Percentiles rank a stretch among this genome's conserved stretches.
These are phyloP conservation scores for Oleoguttula mirabilis DNA, from an alignment of 495 filamentous ascomycete genomes.

Conservation along the genomic window DNA sequence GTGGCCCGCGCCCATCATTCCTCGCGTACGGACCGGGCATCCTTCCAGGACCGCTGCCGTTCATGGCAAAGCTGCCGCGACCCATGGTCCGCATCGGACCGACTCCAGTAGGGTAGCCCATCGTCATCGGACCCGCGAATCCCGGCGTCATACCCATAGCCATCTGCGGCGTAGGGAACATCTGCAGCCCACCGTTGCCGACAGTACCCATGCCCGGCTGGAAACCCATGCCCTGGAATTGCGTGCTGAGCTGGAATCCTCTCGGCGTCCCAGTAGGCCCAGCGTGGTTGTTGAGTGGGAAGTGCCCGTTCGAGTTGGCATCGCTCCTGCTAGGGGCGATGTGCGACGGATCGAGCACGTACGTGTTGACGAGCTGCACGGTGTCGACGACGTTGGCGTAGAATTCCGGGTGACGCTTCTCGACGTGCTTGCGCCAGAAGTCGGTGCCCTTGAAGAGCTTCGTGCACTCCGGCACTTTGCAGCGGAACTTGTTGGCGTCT, in stretches of 20 bases:
- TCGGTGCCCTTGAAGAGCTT: slow-evolving; percentile 95
- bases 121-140: slow-evolving; percentile 26
- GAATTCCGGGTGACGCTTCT: slow-evolving; percentile 91
- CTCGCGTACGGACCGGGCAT: slow-evolving; percentile 42
- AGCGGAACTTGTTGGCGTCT: slow-evolving; percentile 90
- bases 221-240: slow-evolving; percentile 26
- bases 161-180: slow-evolving; percentile 34
- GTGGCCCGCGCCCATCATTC: slow-evolving; percentile 32
- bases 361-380: slow-evolving; percentile 81
- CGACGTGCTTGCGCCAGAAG: slow-evolving; percentile 96
- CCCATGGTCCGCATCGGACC: slow-evolving; percentile 50
- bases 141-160: slow-evolving; percentile 27
- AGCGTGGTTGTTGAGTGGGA: slow-evolving; percentile 59
- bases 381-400: slow-evolving; percentile 65
- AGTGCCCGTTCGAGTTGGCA: slow-evolving; percentile 95
- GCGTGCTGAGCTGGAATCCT: slow-evolving; percentile 76
- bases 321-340: slow-evolving; percentile 86
- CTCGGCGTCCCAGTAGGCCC: slow-evolving; percentile 74
- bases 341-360: slow-evolving; percentile 84
- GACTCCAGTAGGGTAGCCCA: slow-evolving; percentile 36
- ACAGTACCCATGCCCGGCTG: slow-evolving; percentile 21
- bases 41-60: slow-evolving; percentile 22
- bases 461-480: slow-evolving; percentile 87
- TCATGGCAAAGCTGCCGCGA: slow-evolving; percentile 31
- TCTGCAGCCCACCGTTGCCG: slow-evolving; percentile 37